Percentiles rank a stretch among this genome's conserved stretches.
Conservation (phyloP, 1,284 basidiomycete genomes). For the Filobasidium uniguttulatum region DNA sequence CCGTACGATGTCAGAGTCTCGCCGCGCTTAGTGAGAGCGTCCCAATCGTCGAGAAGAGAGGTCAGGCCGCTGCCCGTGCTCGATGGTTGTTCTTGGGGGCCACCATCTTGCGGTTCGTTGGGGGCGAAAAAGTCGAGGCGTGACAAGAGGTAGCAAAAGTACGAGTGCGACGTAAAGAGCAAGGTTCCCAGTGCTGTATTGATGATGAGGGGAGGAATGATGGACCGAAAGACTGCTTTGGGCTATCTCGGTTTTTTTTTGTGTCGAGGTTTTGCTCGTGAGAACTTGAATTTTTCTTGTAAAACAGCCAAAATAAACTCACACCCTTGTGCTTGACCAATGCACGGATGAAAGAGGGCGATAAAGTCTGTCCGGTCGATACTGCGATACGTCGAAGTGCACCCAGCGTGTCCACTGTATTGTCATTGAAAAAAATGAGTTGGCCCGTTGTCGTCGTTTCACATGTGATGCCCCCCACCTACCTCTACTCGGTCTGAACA, state of each 20-base stretch:
- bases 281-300: too few species aligned
- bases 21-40: background rate
- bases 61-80: too few species aligned
- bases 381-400: constrained; percentile 31
- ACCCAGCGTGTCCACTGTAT: constrained; percentile 37
- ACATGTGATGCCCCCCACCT: background rate
- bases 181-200: constrained; percentile 35
- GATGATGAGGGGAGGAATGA: constrained; percentile 31
- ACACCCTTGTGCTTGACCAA: constrained; percentile 27
- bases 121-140: constrained; percentile 29
- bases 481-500: constrained; percentile 34
- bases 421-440: too few species aligned
- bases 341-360: constrained; percentile 28
- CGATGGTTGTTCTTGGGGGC: constrained; percentile 8
- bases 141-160: constrained; percentile 30
- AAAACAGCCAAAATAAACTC: too few species aligned
- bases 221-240: constrained; percentile 11
- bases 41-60: background rate
- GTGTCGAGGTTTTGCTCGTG: background rate
- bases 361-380: constrained; percentile 31
- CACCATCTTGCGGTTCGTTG: background rate
- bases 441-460: background rate
- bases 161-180: constrained; percentile 34
- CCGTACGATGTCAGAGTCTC: constrained; percentile 1
- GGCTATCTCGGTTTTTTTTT: background rate